Evolutionary conservation across 2,329 filamentous ascomycete species (phyloP).

Genomic region (Diaporthe destruens): DNA sequence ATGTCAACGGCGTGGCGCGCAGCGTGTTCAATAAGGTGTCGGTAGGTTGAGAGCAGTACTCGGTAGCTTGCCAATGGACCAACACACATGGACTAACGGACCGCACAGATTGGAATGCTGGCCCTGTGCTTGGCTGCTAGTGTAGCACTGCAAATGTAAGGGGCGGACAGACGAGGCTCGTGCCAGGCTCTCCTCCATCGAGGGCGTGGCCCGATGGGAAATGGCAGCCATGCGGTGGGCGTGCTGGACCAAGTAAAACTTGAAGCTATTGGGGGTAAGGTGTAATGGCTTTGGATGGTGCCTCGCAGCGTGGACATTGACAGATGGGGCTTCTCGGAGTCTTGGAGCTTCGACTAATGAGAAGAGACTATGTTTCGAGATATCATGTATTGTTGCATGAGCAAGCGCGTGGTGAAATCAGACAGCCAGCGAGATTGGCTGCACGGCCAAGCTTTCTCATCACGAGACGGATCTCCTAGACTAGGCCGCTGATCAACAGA

Average conservation of each 20-base stretch:
- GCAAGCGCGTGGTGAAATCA: conserved; percentile 21
- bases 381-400: not conserved
- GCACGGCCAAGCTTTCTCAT: conserved; percentile 28
- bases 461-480: conserved; percentile 28
- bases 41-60: conserved; percentile 31
- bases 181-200: not conserved
- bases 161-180: not conserved
- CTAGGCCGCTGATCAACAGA: conserved; percentile 15
- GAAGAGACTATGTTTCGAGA: conserved; percentile 1
- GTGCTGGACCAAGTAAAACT: too few species aligned
- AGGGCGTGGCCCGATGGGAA: not conserved
- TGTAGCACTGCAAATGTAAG: conserved; percentile 18
- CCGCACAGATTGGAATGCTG: conserved; percentile 26
- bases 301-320: not conserved
- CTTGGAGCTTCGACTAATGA: conserved; percentile 5
- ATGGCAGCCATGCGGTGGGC: not conserved
- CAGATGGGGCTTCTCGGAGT: not conserved
- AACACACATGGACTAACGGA: conserved; percentile 18
- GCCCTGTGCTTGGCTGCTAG: conserved; percentile 29
- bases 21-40: conserved; percentile 29
- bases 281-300: not conserved
- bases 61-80: not conserved
- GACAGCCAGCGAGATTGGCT: conserved; percentile 12
- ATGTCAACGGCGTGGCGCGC: conserved; percentile 5
- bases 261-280: not conserved